Percentiles rank a stretch among this genome's conserved stretches.
These are phyloP conservation scores for Populus tremula DNA, from an alignment of 345 rosid genomes.

Conservation along the genomic window DNA sequence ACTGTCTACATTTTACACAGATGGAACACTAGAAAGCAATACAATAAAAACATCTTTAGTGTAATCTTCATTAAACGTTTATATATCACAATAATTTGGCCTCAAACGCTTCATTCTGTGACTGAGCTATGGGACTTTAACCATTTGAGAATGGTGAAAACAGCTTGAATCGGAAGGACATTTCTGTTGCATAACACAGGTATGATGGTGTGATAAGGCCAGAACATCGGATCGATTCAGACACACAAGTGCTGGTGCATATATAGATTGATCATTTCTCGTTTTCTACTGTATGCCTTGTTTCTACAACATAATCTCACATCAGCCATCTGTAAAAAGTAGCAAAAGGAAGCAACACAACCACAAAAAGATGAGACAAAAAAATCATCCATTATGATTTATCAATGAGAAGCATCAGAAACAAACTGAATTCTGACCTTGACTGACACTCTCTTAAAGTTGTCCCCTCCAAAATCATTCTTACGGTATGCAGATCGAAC, in stretches of 20 bases:
- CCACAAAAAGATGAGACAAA: not conserved
- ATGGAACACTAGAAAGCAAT: not conserved
- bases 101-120: not conserved
- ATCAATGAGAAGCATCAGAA: not conserved
- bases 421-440: constrained; percentile 37
- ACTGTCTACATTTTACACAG: not conserved
- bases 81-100: no score
- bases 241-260: not conserved
- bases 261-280: constrained; percentile 38
- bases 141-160: not conserved
- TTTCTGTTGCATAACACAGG: not conserved
- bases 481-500: constrained; percentile 83
- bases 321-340: constrained; percentile 54
- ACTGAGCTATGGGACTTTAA: not conserved
- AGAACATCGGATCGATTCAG: not conserved
- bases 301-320: constrained; percentile 73
- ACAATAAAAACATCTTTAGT: not conserved
- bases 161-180: no score
- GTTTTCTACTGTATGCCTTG: constrained; percentile 42
- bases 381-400: not conserved
- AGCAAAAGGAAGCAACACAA: not conserved
- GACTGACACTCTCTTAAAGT: constrained; percentile 48
- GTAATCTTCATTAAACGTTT: not conserved
- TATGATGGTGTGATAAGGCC: not conserved
- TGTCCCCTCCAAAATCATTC: constrained; percentile 87